Base-by-base conservation (phyloP, 1,284 basidiomycete genomes). In the Rhodotorula sp. region DNA sequence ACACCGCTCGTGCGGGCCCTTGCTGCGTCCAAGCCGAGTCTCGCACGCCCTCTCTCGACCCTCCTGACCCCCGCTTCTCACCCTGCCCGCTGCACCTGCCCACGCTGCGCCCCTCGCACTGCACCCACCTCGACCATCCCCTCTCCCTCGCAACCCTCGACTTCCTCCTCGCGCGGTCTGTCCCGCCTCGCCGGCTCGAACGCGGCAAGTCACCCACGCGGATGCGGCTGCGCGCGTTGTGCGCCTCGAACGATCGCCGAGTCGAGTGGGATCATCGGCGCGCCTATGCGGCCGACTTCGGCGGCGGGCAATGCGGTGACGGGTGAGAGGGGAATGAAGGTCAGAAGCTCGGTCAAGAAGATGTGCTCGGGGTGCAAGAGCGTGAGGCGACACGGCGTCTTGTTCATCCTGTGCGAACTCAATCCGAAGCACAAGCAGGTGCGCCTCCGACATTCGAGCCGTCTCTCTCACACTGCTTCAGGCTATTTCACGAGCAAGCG, bases 391-490 rank as follows among this genome's bases (percentile, higher is more conserved):
- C 95, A 98, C 80, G 94, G 94, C 59, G 87, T 91, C 76, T 86
- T 98, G 55, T 97, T 95, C 82, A 89, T 98, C 55, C 87, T 97
- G 55, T 99, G 95, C 82, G 88, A 88, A 29, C 92, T 91, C 80
- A 92, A 98, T 79, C 91, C 94, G 8, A 97, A 96, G 82, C 95
- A 98, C 81, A 98, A 98, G 82, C 95, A 98, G 89, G 95, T 94
- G 24, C 24, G 67, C 53, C 36, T 13, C n/a, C 32, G 4, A 24
- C 34, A n/a, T 39, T 27, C 4, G 17, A 30, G 36, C 39, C 15
- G 5, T 47, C 34, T 56, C 10, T 29, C 6, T 10, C n/a, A 20
- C 5, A 11, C 29, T 22, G 17, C n/a, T 19, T 19, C 22, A 34
- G 20, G 29, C 32, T 11, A 2, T 9, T n/a, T 44, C 39, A 44